phyloP scores from a whole-genome alignment of 768 basidiomycete species.

The Naganishia antarctica region DNA sequence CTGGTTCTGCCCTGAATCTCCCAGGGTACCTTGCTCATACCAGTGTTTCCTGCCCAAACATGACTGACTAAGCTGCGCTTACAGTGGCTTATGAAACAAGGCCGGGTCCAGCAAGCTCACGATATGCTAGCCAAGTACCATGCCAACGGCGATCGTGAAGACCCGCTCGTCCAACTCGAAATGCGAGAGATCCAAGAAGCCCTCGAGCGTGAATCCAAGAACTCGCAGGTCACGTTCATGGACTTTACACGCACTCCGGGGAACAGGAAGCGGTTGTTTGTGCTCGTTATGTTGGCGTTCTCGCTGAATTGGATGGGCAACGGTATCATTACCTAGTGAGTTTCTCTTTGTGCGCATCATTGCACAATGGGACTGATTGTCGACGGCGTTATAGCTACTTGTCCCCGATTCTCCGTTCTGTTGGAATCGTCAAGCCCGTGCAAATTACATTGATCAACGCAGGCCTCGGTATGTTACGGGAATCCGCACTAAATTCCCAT shows the following conservation, averaged over 20 bases:
- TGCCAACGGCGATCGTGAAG: slow-evolving; percentile 62
- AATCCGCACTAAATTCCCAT: slow-evolving; percentile 2
- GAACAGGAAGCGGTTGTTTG: slow-evolving; percentile 63
- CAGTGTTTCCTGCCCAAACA: not conserved
- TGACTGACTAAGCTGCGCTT: not conserved
- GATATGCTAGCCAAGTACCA: slow-evolving; percentile 72
- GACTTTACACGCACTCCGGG: slow-evolving; percentile 62
- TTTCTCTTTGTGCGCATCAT: too few relatives aligned
- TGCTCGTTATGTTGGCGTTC: slow-evolving; percentile 58
- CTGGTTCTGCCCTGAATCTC: slow-evolving; percentile 8
- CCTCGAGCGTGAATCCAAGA: slow-evolving; percentile 59
- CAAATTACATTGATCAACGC: slow-evolving; percentile 18
- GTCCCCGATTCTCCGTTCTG: slow-evolving; percentile 1
- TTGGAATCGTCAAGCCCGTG: slow-evolving; percentile 14
- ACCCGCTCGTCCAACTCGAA: slow-evolving; percentile 51
- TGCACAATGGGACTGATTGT: not conserved
- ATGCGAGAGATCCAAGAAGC: slow-evolving; percentile 63
- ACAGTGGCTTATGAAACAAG: slow-evolving; percentile 66
- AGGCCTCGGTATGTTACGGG: slow-evolving; percentile 15
- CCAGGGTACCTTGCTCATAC: not conserved
- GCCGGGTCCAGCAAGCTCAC: slow-evolving; percentile 64
- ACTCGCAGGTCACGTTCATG: slow-evolving; percentile 55
- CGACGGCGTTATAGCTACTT: not conserved
- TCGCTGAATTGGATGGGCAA: slow-evolving; percentile 39
- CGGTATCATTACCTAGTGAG: slow-evolving; percentile 32